phyloP scores from a whole-genome alignment of 139 green algal genomes.

The Zygnema cylindricum region DNA sequence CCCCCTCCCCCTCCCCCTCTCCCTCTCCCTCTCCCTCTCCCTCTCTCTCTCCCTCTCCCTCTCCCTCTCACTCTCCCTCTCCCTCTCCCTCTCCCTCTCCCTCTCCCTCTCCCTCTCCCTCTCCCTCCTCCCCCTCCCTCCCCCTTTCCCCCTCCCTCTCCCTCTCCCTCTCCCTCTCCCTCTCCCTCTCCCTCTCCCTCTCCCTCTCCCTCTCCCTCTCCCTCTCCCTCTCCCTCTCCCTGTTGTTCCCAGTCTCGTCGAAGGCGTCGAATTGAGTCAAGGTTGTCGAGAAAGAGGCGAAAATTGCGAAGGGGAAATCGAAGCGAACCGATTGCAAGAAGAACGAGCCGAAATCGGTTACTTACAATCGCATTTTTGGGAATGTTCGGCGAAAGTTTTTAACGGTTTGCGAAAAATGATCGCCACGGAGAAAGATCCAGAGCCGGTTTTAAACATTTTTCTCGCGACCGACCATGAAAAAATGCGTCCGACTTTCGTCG shows the following conservation, averaged over 20 bases:
- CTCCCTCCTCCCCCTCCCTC: not conserved
- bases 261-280: too few relatives aligned
- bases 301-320: too few relatives aligned
- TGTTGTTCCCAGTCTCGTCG: not conserved
- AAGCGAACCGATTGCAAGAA: too few relatives aligned
- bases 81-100: not conserved
- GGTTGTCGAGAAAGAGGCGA: too few relatives aligned
- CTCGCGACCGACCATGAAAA: too few relatives aligned
- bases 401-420: too few relatives aligned
- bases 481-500: too few relatives aligned
- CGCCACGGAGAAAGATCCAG: too few relatives aligned
- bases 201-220: constrained; percentile 1
- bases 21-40: not conserved
- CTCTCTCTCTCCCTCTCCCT: not conserved
- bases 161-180: constrained; percentile 7
- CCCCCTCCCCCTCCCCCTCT: not conserved
- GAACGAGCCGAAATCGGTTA: too few relatives aligned
- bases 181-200: not conserved
- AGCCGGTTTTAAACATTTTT: too few relatives aligned
- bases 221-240: constrained; percentile 20
- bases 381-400: too few relatives aligned
- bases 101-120: not conserved
- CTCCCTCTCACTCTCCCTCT: not conserved
- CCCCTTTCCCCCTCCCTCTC: constrained; percentile 5
- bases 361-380: too few relatives aligned